Base-by-base conservation (phyloP, 2,329 filamentous ascomycete genomes). In the Thielaviopsis ethacetica region DNA sequence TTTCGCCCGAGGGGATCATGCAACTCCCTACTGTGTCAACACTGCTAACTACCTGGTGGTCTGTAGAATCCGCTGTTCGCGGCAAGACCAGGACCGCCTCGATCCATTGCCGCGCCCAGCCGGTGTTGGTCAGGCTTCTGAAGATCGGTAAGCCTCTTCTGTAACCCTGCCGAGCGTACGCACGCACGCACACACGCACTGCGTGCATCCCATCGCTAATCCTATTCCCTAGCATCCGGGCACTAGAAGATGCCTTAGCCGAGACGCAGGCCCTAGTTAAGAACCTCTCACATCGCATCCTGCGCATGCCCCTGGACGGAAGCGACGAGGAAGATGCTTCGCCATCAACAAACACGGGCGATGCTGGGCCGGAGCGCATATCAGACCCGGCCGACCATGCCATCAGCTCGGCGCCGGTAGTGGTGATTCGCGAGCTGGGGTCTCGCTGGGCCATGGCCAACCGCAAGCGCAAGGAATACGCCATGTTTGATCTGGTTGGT, bases 381-480 rank as follows among this genome's bases (percentile, higher is more conserved):
- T 61, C 59, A 9, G 59, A 61, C 27, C 59, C 59, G 5, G 59
- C 59, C 7, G 59, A 61, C 47, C 59, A 59, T 27, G 59, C 59
- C 19, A 58, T 61, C 24, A 61, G 56, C 38, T 61, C 59, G 10
- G 59, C 59, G 26, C 59, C 59, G 19, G 59, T 61, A 13, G 59
- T 61, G 5, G 59, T 61, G 15, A 61, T 61, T 17, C 56, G 59
- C 15, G 59, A 61, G 21, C 53, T 61, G 2, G 59, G 59, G 4
- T 61, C 59, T 34, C 52, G 59, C 12, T 61, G 59, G 59, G 59
- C 59, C 19, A 61, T 61, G 59, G 56, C 53, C 9, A 61, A 61
- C 19, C 56, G 59, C 26, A 61, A 61, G 38, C 52, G 59, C 6
- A 61, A 61, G 49, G 59, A 61, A 26, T 61, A 61, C 44, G 52